Evolutionary conservation across 768 basidiomycete species (phyloP).

Genomic region (Kwoniella sp.): DNA sequence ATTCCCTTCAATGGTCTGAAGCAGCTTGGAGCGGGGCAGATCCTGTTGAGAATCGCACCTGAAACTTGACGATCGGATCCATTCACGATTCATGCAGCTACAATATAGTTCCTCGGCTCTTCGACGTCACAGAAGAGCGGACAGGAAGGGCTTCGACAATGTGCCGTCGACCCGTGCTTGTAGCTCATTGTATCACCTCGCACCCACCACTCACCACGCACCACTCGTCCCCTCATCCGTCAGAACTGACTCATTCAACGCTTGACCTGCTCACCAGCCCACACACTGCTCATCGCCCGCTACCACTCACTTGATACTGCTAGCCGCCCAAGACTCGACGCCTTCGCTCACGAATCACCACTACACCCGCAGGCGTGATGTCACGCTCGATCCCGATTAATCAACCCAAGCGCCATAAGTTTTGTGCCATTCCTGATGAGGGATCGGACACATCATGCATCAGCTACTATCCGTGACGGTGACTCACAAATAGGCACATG

Average conservation of each 20-base stretch:
- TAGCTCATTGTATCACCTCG: neutral
- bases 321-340: no score
- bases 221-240: neutral
- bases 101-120: no score
- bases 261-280: neutral
- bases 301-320: neutral
- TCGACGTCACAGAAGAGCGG: no score
- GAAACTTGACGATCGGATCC: no score
- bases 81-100: no score
- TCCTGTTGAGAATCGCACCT: no score
- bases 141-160: no score
- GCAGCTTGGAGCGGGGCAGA: no score
- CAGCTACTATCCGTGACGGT: constrained; percentile 10
- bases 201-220: neutral
- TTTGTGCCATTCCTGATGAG: constrained; percentile 50
- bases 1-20: no score
- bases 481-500: neutral
- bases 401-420: constrained; percentile 53
- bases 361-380: no score
- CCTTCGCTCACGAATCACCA: no score
- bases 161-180: neutral
- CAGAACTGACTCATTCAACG: neutral
- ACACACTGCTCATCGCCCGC: neutral
- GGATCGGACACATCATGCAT: no score
- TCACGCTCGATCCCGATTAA: constrained; percentile 26